phyloP scores from a whole-genome alignment of 2,329 filamentous ascomycete genomes.

The Trichoderma gracile region DNA sequence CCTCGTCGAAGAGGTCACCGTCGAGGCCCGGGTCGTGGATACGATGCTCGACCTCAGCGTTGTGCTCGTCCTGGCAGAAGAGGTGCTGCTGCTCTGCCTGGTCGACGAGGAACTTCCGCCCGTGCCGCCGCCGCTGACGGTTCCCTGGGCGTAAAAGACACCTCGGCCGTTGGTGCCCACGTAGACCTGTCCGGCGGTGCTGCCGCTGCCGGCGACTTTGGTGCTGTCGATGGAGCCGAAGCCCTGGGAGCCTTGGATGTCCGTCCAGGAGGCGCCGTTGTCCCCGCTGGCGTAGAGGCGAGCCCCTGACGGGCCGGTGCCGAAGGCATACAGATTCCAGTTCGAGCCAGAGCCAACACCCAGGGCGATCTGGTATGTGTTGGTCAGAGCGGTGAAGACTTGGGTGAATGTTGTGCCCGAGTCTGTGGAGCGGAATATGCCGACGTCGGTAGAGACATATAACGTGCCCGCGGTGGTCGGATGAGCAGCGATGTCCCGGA shows the following conservation, averaged over 20 bases:
- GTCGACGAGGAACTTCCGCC: conserved; percentile 10
- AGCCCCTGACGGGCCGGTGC: background rate
- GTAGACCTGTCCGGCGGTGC: conserved; percentile 9
- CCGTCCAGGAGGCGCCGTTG: conserved; percentile 15
- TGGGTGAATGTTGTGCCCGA: conserved; percentile 6
- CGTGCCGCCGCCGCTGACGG: conserved; percentile 5
- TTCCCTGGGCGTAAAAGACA: conserved; percentile 17
- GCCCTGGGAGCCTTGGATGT: conserved; percentile 16
- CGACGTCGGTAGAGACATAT: conserved; percentile 10
- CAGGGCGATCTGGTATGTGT: conserved; percentile 16
- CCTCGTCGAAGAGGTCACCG: background rate
- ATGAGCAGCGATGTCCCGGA: conserved; percentile 11
- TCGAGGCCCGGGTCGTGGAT: background rate
- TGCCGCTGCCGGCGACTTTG: conserved; percentile 15
- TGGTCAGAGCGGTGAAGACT: background rate
- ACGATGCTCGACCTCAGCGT: too few species aligned
- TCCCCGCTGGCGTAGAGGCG: conserved; percentile 18
- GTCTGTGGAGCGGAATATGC: conserved; percentile 15
- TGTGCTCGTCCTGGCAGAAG: background rate
- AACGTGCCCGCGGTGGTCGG: conserved; percentile 9
- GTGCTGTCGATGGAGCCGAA: conserved; percentile 10
- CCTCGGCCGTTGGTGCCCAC: conserved; percentile 15
- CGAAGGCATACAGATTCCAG: conserved; percentile 17
- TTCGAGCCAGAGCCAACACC: conserved; percentile 11
- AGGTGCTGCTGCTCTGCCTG: background rate